These are phyloP conservation scores for Claviceps sp. DNA, from an alignment of 2,329 filamentous ascomycete species.

Conservation along the genomic window DNA sequence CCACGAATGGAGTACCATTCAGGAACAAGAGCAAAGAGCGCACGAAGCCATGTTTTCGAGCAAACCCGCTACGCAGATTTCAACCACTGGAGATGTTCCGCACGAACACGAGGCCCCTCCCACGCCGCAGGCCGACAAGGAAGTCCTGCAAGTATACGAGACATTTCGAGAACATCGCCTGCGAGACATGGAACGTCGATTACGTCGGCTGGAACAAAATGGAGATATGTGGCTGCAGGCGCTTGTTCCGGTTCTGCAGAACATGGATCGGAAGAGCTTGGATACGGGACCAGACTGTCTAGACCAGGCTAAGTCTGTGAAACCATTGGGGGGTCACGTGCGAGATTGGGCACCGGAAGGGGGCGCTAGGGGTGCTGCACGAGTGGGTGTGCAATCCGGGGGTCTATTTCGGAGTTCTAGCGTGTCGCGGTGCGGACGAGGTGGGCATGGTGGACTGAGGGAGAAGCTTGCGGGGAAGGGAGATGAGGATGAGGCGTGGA, in stretches of 20 bases:
- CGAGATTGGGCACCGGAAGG: constrained; percentile 22
- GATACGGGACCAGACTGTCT: constrained; percentile 8
- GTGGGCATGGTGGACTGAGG: no score
- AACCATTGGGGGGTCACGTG: constrained; percentile 6
- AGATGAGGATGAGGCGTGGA: constrained; percentile 11
- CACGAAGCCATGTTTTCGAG: constrained; percentile 11
- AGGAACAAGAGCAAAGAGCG: constrained; percentile 15
- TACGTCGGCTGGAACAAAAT: constrained; percentile 32
- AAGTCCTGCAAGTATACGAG: constrained; percentile 26
- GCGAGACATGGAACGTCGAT: constrained; percentile 33
- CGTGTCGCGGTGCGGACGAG: constrained; percentile 14
- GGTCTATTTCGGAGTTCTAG: constrained; percentile 13
- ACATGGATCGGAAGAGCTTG: constrained; percentile 26
- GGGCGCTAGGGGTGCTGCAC: constrained; percentile 10
- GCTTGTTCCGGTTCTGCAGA: constrained; percentile 31
- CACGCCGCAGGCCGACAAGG: constrained; percentile 15
- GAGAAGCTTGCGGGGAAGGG: not conserved
- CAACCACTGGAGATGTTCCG: constrained; percentile 12
- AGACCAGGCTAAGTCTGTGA: no score
- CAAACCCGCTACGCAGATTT: constrained; percentile 11
- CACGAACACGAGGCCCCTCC: constrained; percentile 10
- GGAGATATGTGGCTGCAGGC: constrained; percentile 32
- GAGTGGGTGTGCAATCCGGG: not conserved
- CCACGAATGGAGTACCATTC: constrained; percentile 20
- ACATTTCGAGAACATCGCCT: constrained; percentile 27